Percentiles rank a stretch among this genome's conserved stretches.
Evolutionary conservation across 768 basidiomycete genomes (phyloP).

Genomic region (Hirschioporus abietinus): DNA sequence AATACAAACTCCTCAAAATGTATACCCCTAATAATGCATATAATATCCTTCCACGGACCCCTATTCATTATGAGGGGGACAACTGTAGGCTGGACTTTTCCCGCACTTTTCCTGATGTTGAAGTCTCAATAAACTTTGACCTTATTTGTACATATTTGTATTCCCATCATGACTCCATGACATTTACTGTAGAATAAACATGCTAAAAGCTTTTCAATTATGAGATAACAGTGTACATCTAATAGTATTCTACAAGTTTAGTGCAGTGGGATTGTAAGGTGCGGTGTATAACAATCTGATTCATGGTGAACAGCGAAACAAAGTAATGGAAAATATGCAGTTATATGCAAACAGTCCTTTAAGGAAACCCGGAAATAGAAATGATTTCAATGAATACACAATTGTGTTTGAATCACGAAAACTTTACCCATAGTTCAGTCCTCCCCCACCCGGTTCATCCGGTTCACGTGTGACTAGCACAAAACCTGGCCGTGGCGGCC

Average conservation of each 20-base stretch:
- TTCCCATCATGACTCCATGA: too few species aligned
- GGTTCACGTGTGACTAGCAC: not conserved
- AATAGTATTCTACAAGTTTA: not conserved
- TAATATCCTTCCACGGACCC: too few species aligned
- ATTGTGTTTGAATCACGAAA: not conserved
- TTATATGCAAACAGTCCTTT: too few species aligned
- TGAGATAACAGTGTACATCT: not conserved
- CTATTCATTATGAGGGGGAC: too few species aligned
- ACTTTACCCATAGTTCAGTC: slow-evolving; percentile 3
- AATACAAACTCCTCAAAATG: too few species aligned
- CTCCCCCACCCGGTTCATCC: not conserved
- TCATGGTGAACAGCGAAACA: not conserved
- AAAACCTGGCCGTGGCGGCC: not conserved
- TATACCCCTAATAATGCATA: too few species aligned
- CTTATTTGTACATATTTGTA: too few species aligned
- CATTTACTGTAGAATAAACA: not conserved
- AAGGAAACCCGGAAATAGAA: not conserved
- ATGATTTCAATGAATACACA: too few species aligned
- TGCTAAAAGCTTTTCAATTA: not conserved
- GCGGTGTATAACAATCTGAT: not conserved
- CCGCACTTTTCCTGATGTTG: too few species aligned
- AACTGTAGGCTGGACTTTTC: too few species aligned
- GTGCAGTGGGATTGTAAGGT: not conserved
- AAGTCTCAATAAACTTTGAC: too few species aligned
- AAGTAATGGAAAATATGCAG: too few species aligned